Evolutionary conservation across 108 stramenopile species (phyloP).

Genomic region (Pelagomonas calceolata): DNA sequence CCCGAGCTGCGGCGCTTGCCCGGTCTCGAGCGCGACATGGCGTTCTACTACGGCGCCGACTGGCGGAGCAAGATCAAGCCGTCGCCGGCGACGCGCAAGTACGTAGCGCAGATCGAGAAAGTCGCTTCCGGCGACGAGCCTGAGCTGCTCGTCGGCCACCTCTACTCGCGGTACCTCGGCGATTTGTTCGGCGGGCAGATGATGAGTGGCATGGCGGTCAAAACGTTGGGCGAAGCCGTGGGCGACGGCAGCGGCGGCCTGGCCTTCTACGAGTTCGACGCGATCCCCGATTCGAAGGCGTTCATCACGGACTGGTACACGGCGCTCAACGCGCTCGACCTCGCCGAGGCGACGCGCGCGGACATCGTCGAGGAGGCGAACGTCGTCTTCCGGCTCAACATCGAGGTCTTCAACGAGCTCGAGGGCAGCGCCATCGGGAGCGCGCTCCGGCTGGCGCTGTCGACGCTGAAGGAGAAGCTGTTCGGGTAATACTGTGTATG

Average conservation of each 20-base stretch:
- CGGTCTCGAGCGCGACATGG: conserved; percentile 44
- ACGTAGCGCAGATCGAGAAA: conserved; percentile 38
- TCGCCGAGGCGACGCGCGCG: conserved; percentile 38
- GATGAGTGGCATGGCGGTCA: conserved; percentile 52
- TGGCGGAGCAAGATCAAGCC: conserved; percentile 30
- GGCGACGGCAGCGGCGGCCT: conserved; percentile 27
- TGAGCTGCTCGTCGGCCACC: conserved; percentile 45
- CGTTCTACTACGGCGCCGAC: conserved; percentile 44
- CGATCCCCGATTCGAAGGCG: conserved; percentile 29
- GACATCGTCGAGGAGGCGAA: conserved; percentile 59
- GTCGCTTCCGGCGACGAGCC: conserved; percentile 26
- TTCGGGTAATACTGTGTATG: too few species aligned
- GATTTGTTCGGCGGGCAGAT: conserved; percentile 59
- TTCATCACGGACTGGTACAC: conserved; percentile 50
- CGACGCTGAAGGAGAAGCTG: conserved; percentile 33
- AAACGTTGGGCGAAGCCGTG: conserved; percentile 22
- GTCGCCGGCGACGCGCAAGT: conserved; percentile 30
- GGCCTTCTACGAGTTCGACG: conserved; percentile 43
- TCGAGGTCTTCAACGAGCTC: conserved; percentile 49
- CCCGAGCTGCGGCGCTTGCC: conserved; percentile 33
- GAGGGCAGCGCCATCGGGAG: conserved; percentile 39
- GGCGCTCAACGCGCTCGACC: conserved; percentile 35
- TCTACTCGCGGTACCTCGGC: conserved; percentile 51
- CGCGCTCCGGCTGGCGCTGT: conserved; percentile 28
- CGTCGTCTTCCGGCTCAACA: conserved; percentile 50